These are phyloP conservation scores for Zygosaccharomyces gambellarensis DNA, from an alignment of 805 yeast species.

Conservation along the genomic window DNA sequence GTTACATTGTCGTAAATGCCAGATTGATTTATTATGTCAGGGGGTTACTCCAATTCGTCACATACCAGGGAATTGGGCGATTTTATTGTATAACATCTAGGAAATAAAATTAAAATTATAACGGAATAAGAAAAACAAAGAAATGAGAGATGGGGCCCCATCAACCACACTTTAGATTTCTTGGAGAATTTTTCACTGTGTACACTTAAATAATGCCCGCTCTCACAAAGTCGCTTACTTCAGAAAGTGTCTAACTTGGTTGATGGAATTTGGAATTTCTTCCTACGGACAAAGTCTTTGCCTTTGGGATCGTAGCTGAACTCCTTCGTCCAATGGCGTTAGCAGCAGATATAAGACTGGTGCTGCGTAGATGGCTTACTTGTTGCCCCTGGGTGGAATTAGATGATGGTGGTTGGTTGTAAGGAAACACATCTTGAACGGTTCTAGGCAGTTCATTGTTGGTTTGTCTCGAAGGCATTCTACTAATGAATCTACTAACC, in stretches of 20 bases:
- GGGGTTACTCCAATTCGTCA: no score
- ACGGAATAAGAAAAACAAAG: no score
- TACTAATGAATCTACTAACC: slow-evolving; percentile 23
- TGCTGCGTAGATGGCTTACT: background rate
- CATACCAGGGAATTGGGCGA: no score
- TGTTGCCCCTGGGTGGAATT: background rate
- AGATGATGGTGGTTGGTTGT: slow-evolving; percentile 8
- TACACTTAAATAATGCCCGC: no score
- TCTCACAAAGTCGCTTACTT: background rate
- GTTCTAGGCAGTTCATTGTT: slow-evolving; percentile 20
- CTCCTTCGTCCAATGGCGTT: background rate
- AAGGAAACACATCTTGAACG: slow-evolving; percentile 27
- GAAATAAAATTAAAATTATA: no score
- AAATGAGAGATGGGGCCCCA: no score
- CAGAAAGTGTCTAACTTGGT: background rate
- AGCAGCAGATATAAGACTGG: background rate
- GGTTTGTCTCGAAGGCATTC: background rate
- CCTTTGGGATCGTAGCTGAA: background rate
- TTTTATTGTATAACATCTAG: no score
- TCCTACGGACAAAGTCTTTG: background rate
- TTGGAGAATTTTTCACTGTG: no score
- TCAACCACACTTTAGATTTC: no score
- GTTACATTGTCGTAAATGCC: background rate
- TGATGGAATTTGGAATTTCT: background rate
- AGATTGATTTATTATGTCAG: no score